Conservation (phyloP, 2,329 filamentous ascomycete species). For the Neofusicoccum laricinum region DNA sequence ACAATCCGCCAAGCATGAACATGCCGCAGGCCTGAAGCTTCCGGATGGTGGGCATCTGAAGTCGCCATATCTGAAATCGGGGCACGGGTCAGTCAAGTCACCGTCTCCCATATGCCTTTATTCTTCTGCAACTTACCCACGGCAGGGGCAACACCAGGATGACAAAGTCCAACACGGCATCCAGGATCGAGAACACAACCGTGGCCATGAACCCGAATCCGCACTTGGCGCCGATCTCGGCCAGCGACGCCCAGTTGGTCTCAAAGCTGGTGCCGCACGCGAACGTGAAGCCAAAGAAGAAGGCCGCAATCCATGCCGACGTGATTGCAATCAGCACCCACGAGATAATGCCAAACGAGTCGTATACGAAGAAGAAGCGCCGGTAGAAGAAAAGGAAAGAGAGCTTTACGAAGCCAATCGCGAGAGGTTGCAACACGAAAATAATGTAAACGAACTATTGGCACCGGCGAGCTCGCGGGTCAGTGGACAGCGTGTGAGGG, state of each 20-base stretch:
- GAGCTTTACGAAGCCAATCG: not conserved
- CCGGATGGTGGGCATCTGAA: not conserved
- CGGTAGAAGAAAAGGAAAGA: slow-evolving; percentile 3
- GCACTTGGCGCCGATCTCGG: not conserved
- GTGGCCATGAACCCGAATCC: slow-evolving; percentile 1
- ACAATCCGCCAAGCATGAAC: not conserved
- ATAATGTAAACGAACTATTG: not conserved
- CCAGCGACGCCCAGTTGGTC: not conserved
- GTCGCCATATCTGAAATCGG: not conserved
- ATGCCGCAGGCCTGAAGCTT: not conserved
- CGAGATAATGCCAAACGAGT: not conserved
- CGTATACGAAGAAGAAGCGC: not conserved
- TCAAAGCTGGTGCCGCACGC: not conserved
- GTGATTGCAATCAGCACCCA: not conserved
- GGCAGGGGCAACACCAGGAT: not conserved
- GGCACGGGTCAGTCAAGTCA: no score
- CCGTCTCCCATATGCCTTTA: not conserved
- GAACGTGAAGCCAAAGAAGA: slow-evolving; percentile 5
- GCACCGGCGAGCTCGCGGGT: not conserved
- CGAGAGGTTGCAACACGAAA: slow-evolving; percentile 2
- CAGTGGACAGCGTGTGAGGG: not conserved
- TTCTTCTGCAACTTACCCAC: not conserved
- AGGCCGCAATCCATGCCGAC: not conserved
- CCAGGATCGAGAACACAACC: not conserved
- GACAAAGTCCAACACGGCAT: not conserved